A percentile compares a stretch with the other conserved stretches of the same genome.
These are phyloP conservation scores for Psilocybe sp. DNA, from an alignment of 768 basidiomycete species.

Conservation along the genomic window DNA sequence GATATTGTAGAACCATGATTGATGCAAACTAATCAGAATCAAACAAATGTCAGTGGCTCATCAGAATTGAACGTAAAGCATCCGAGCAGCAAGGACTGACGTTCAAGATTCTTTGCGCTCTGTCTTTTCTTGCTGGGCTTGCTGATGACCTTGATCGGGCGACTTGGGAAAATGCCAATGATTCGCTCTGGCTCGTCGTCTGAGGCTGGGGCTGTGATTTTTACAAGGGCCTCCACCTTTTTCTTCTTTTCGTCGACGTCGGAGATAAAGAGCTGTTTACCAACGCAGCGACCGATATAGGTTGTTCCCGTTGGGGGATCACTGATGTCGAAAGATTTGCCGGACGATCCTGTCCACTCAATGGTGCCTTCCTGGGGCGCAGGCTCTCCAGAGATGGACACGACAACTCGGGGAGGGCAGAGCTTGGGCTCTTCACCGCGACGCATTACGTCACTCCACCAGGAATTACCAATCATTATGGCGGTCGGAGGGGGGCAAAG, in stretches of 20 bases:
- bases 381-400: conserved; percentile 91
- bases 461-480: conserved; percentile 89
- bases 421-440: conserved; percentile 73
- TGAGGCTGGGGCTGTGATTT: conserved; percentile 75
- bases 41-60: conserved; percentile 14
- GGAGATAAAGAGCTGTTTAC: conserved; percentile 93
- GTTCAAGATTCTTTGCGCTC: conserved; percentile 88
- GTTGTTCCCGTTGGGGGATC: conserved; percentile 81
- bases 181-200: conserved; percentile 81
- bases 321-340: conserved; percentile 79
- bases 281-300: conserved; percentile 89
- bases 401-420: conserved; percentile 76
- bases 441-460: conserved; percentile 85
- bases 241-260: conserved; percentile 95
- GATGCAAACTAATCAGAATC: conserved; percentile 68
- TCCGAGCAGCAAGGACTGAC: conserved; percentile 46
- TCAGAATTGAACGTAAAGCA: conserved; percentile 9
- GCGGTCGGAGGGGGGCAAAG: conserved; percentile 93
- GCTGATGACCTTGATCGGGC: conserved; percentile 97
- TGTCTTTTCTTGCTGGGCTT: conserved; percentile 98
- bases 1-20: conserved; percentile 95
- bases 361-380: conserved; percentile 81
- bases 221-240: conserved; percentile 91
- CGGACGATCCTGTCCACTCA: conserved; percentile 84
- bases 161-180: conserved; percentile 87